Evolutionary conservation across 257 asterid genomes (phyloP), one percentile per base, ranked within the genome.

Genomic region (Rhazya stricta): DNA sequence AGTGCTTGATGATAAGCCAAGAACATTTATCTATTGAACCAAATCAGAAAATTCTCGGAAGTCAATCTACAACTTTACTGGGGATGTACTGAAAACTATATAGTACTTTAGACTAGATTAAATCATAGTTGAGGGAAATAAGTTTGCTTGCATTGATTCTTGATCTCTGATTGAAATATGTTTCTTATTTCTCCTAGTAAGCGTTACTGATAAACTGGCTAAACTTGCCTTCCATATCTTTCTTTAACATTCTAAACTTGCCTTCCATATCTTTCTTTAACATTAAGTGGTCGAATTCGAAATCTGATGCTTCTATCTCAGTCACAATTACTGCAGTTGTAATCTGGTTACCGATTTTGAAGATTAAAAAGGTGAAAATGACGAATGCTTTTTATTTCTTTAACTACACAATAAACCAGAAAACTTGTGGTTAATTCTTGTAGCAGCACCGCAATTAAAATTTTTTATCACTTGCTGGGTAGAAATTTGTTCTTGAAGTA

Each of bases 261-360:
- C 42, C 46, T 6, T 15, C 46, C 11, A 36, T n/a, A 12, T 50
- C 45, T 36, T 21, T n/a, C 25, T 51, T n/a, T 12, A 45, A 45
- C n/a, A 36, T 7, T 27, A 13, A 60, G 46, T 18, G 10, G 60
- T 60, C 30, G 71, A 61, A 36, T 42, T 56, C 67, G 41, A 72
- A 56, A 25, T 62, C 71, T 62, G 36, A 74, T 27, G 76, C 68
- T 56, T 37, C 53, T 56, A 32, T 54, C 21, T 27, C 39, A 36
- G n/a, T 54, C 65, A 10, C 1, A 37, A 53, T 42, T 51, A n/a
- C 58, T 61, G 9, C 32, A 21, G 9, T 23, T 19, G 50, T 42
- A 58, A 41, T 58, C n/a, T 42, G 60, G 58, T 18, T 5, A 34
- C 10, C 36, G 1, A 46, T 18, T 45, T 29, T 62, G 43, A 54